Conservation (phyloP, 2,329 filamentous ascomycete species). For the Trichoderma breve region DNA sequence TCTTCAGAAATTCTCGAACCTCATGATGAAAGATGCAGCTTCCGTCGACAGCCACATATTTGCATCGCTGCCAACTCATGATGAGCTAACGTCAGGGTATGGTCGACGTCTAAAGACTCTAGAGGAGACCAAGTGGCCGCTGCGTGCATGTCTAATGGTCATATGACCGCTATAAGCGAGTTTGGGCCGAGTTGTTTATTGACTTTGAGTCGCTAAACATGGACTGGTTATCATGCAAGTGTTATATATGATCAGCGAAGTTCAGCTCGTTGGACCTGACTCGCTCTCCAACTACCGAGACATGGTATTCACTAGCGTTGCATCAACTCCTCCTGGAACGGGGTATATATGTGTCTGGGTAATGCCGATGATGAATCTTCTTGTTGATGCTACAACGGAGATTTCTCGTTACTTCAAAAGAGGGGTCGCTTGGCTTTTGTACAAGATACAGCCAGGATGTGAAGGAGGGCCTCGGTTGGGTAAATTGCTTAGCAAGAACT, state of each 20-base stretch:
- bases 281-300: not conserved
- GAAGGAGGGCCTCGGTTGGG: not conserved
- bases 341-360: not conserved
- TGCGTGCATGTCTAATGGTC: not conserved
- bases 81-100: not conserved
- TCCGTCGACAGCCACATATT: not conserved
- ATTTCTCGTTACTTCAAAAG: not conserved
- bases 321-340: not conserved
- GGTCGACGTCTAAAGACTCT: not conserved
- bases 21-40: not conserved
- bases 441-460: not conserved
- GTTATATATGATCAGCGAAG: not conserved
- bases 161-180: not conserved
- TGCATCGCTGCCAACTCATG: not conserved
- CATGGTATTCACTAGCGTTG: not conserved
- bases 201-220: not conserved
- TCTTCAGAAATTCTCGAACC: not conserved
- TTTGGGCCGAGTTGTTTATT: not conserved
- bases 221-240: not conserved
- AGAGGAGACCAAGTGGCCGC: not conserved
- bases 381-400: not conserved
- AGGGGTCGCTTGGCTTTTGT: not conserved
- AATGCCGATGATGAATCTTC: not conserved
- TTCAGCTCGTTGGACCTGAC: not conserved
- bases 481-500: not conserved